Conservation (phyloP, 192 early-diverging fungal genomes). For the Cetraspora pellucida region DNA sequence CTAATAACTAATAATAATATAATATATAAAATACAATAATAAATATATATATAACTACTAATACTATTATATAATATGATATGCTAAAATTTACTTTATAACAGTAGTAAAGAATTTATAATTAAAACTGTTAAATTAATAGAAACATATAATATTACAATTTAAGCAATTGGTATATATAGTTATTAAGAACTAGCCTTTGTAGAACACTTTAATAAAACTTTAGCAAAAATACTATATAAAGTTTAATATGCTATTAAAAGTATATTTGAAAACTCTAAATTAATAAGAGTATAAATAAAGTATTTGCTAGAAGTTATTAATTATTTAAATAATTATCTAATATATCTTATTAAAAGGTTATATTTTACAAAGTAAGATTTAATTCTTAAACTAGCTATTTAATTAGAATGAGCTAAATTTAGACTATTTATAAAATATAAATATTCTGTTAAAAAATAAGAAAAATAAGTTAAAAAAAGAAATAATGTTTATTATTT, state of each 20-base stretch:
- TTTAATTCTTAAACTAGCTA: background rate
- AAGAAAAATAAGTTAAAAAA: background rate
- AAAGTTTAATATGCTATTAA: conserved; percentile 7
- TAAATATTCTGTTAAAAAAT: background rate
- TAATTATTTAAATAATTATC: conserved; percentile 18
- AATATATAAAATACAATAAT: too few relatives aligned
- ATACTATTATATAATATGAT: too few relatives aligned
- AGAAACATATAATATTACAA: background rate
- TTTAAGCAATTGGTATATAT: background rate
- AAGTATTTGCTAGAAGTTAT: conserved; percentile 15
- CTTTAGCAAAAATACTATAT: background rate
- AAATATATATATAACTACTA: too few relatives aligned
- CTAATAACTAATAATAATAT: too few relatives aligned
- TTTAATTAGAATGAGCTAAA: background rate
- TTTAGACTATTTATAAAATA: conserved; percentile 2
- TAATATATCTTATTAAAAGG: conserved; percentile 1
- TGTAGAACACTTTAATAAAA: conserved; percentile 1
- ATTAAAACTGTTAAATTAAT: background rate
- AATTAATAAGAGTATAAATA: conserved; percentile 9
- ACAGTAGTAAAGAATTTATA: conserved; percentile 5
- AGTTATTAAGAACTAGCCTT: background rate
- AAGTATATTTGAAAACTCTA: background rate
- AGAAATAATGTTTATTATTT: background rate
- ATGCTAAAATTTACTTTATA: too few relatives aligned
- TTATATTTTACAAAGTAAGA: background rate